These are phyloP conservation scores for Plantago major DNA, from an alignment of 257 asterid species.

Conservation along the genomic window DNA sequence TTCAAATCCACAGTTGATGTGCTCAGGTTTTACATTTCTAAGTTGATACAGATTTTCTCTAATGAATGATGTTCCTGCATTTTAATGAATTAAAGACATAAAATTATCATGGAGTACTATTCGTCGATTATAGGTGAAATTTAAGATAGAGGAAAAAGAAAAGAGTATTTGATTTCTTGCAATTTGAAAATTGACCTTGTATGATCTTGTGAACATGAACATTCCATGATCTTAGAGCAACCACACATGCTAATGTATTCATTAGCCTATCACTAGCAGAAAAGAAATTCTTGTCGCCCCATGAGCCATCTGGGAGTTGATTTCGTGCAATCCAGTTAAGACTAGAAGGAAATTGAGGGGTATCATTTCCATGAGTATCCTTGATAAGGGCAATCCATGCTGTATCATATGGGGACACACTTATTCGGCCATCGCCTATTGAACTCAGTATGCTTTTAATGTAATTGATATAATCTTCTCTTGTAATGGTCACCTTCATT, in stretches of 20 bases:
- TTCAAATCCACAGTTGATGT: constrained; percentile 44
- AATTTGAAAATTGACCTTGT: constrained; percentile 19
- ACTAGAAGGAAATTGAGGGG: constrained; percentile 35
- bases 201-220: constrained; percentile 15
- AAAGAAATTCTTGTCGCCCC: constrained; percentile 31
- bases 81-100: no score
- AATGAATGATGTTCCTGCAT: constrained; percentile 32
- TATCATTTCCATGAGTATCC: constrained; percentile 10
- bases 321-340: constrained; percentile 37
- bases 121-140: no score
- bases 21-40: constrained; percentile 19
- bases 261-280: constrained; percentile 28
- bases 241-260: constrained; percentile 42
- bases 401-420: constrained; percentile 43
- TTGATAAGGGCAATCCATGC: constrained; percentile 39
- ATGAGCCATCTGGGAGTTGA: constrained; percentile 46
- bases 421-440: constrained; percentile 39
- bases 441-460: constrained; percentile 19
- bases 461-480: no score
- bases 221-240: constrained; percentile 42
- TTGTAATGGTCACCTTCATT: no score
- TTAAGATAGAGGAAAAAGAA: no score
- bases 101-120: no score
- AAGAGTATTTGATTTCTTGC: no score
- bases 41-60: constrained; percentile 31